A percentile compares a stretch with the other conserved stretches of the same genome.
phyloP scores from a whole-genome alignment of 768 basidiomycete species.

The Suillus paluster region DNA sequence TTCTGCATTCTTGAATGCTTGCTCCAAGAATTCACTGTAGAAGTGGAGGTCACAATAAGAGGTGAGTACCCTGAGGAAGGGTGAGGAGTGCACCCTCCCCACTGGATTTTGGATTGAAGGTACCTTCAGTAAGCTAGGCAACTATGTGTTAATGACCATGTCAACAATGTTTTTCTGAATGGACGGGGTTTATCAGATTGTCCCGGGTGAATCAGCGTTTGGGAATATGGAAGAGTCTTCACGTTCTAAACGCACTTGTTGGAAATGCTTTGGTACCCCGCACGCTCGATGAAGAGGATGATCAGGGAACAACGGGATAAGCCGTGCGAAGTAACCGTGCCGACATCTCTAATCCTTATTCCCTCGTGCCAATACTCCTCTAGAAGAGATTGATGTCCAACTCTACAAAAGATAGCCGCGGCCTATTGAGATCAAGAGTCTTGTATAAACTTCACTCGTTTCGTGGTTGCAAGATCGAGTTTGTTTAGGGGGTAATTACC shows the following conservation, averaged over 20 bases:
- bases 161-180: not conserved
- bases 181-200: not conserved
- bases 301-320: constrained; percentile 40
- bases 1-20: constrained; percentile 28
- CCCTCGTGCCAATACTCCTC: constrained; percentile 31
- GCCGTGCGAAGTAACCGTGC: constrained; percentile 40
- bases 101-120: not conserved
- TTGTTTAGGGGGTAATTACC: too few species aligned
- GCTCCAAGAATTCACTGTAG: constrained; percentile 26
- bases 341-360: constrained; percentile 44
- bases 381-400: constrained; percentile 28
- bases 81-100: constrained; percentile 38
- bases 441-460: constrained; percentile 25
- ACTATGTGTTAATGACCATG: too few species aligned
- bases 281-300: constrained; percentile 33
- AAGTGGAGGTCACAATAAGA: constrained; percentile 31
- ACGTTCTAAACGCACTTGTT: constrained; percentile 21
- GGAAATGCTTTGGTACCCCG: constrained; percentile 35
- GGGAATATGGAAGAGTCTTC: constrained; percentile 15
- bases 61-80: constrained; percentile 41
- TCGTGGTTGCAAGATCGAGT: too few species aligned
- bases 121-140: too few species aligned
- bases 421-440: constrained; percentile 22
- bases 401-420: constrained; percentile 41
- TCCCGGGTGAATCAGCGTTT: not conserved